Conservation (phyloP, 2,329 filamentous ascomycete species). For the Chaetomiaceae sp. region DNA sequence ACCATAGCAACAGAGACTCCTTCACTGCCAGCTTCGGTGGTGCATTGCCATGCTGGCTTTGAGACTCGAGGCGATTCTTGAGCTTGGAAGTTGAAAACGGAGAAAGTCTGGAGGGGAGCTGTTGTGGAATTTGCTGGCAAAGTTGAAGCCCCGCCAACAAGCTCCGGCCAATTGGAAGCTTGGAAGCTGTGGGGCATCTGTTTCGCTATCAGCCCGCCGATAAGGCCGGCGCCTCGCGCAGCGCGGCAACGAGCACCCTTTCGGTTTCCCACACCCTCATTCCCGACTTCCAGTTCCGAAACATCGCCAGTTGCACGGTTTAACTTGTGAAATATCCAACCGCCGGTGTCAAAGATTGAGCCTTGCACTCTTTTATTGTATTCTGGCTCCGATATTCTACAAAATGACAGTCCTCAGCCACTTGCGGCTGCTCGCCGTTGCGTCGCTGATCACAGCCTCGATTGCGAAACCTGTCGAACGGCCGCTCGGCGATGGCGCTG, state of each 20-base stretch:
- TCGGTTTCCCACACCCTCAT: too few relatives aligned
- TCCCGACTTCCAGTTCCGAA: not conserved
- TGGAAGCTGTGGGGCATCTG: not conserved
- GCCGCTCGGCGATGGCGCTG: slow-evolving; percentile 31
- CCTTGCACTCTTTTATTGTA: slow-evolving; percentile 1
- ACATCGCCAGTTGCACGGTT: not conserved
- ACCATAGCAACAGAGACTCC: not conserved
- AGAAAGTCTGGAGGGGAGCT: too few relatives aligned
- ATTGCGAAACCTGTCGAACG: slow-evolving; percentile 29
- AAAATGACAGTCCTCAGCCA: slow-evolving; percentile 29
- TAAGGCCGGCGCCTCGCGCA: too few relatives aligned
- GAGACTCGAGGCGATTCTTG: too few relatives aligned
- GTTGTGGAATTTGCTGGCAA: too few relatives aligned
- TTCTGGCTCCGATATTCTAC: not conserved
- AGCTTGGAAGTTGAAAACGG: too few relatives aligned
- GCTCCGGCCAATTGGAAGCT: not conserved
- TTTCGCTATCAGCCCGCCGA: not conserved
- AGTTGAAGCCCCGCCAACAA: not conserved
- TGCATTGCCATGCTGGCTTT: too few relatives aligned
- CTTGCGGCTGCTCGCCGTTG: slow-evolving; percentile 30
- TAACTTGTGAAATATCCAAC: not conserved
- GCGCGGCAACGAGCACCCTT: too few relatives aligned
- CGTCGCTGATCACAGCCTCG: slow-evolving; percentile 32
- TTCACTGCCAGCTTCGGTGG: too few relatives aligned
- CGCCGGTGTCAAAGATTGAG: not conserved